Conservation (phyloP, 164 flowering plant genomes). For the Stephania yunnanensis region DNA sequence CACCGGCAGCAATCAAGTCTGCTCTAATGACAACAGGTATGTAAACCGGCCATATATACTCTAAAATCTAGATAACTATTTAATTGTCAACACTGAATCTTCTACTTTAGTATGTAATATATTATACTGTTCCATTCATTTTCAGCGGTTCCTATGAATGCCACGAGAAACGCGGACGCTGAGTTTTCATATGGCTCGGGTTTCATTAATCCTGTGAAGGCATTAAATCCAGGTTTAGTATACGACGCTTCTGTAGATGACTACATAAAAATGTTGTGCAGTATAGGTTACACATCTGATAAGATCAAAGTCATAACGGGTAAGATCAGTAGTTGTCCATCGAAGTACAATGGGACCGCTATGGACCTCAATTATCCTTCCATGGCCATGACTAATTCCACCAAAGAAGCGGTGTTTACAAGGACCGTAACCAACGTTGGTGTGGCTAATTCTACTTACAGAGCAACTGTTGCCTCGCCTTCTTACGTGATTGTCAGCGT, state of each 20-base stretch:
- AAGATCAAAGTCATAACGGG: constrained; percentile 23
- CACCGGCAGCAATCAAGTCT: too few species aligned
- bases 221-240: constrained; percentile 1
- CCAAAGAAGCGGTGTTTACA: background rate
- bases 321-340: constrained; percentile 27
- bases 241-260: too few species aligned
- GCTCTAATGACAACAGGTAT: constrained; percentile 4
- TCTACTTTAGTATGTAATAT: background rate
- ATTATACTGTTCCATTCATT: background rate
- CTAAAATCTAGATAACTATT: background rate
- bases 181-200: constrained; percentile 55
- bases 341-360: background rate
- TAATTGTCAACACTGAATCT: background rate
- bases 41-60: background rate
- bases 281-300: background rate
- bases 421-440: constrained; percentile 53
- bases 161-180: background rate
- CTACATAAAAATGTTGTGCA: too few species aligned
- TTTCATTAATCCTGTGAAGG: constrained; percentile 37
- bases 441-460: constrained; percentile 13
- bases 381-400: constrained; percentile 11
- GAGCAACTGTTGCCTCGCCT: background rate
- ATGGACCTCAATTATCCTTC: constrained; percentile 46
- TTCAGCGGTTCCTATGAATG: background rate
- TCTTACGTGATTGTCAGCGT: constrained; percentile 18